Percentiles rank a stretch among this genome's conserved stretches.
Conservation (phyloP, 495 filamentous ascomycete species). For the Penicillium malachiteum region DNA sequence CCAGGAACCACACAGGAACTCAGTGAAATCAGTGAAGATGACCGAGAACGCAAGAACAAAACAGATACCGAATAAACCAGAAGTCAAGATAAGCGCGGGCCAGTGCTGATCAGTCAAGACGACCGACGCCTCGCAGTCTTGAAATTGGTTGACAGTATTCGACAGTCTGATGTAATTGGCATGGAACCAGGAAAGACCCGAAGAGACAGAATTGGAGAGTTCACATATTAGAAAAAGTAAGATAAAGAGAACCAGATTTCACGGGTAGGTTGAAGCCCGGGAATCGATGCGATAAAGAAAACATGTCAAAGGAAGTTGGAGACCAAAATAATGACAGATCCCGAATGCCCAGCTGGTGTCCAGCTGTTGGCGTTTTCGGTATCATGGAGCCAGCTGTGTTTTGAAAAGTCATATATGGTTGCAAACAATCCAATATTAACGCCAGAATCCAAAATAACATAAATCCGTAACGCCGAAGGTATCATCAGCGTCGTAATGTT, state of each 20-base stretch:
- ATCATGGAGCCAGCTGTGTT: neutral
- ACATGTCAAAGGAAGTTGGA: neutral
- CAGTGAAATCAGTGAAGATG: conserved; percentile 42
- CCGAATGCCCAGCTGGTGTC: no score
- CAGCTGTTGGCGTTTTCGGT: neutral
- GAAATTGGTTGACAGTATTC: neutral
- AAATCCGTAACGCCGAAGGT: conserved; percentile 5
- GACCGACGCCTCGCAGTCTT: conserved; percentile 22
- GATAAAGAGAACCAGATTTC: conserved; percentile 5
- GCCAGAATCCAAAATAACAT: neutral
- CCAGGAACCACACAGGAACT: conserved; percentile 7
- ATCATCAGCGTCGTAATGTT: conserved; percentile 1
- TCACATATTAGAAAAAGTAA: conserved; percentile 15
- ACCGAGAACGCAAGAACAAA: conserved; percentile 23
- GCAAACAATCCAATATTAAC: neutral
- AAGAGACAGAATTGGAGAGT: conserved; percentile 1
- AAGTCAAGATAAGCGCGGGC: conserved; percentile 4
- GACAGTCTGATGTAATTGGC: conserved; percentile 2
- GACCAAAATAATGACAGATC: neutral
- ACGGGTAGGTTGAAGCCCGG: conserved; percentile 11
- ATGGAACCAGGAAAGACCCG: conserved; percentile 2
- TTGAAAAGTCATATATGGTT: neutral
- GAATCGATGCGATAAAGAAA: conserved; percentile 11
- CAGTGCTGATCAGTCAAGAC: conserved; percentile 39
- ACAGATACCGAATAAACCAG: conserved; percentile 1